phyloP scores from a whole-genome alignment of 495 filamentous ascomycete species.

The Penicillium argentinense region DNA sequence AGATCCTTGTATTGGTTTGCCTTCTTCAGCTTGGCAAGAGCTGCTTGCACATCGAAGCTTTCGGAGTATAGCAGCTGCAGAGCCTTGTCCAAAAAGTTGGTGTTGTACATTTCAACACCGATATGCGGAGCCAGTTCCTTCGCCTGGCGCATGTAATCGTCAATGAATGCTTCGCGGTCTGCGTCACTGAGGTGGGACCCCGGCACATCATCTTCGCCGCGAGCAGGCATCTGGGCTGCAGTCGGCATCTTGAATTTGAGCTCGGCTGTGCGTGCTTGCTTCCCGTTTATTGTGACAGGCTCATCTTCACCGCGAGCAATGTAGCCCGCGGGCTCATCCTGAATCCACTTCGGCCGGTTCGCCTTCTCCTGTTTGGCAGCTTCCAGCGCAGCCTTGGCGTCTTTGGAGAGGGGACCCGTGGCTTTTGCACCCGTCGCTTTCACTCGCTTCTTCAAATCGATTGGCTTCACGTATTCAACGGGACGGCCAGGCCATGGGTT shows the following conservation, averaged over 20 bases:
- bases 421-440: conserved; percentile 64
- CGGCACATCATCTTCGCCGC: conserved; percentile 50
- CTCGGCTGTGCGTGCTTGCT: conserved; percentile 54
- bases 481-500: conserved; percentile 78
- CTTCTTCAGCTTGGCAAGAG: conserved; percentile 69
- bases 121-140: conserved; percentile 59
- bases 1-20: conserved; percentile 72
- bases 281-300: conserved; percentile 45
- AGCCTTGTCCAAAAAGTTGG: conserved; percentile 88
- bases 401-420: conserved; percentile 72
- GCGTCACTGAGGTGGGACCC: conserved; percentile 36
- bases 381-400: conserved; percentile 74
- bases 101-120: conserved; percentile 66
- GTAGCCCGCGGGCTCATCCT: conserved; percentile 88
- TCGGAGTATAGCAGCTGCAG: conserved; percentile 69
- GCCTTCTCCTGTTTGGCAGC: conserved; percentile 74
- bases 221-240: conserved; percentile 38
- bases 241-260: conserved; percentile 55
- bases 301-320: conserved; percentile 79
- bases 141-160: conserved; percentile 72
- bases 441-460: conserved; percentile 79
- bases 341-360: conserved; percentile 85
- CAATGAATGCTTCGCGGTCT: conserved; percentile 56
- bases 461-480: conserved; percentile 84
- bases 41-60: conserved; percentile 66